phyloP scores from a whole-genome alignment of 371 early-diverging fungal species.

The Saksenaea oblongispora region DNA sequence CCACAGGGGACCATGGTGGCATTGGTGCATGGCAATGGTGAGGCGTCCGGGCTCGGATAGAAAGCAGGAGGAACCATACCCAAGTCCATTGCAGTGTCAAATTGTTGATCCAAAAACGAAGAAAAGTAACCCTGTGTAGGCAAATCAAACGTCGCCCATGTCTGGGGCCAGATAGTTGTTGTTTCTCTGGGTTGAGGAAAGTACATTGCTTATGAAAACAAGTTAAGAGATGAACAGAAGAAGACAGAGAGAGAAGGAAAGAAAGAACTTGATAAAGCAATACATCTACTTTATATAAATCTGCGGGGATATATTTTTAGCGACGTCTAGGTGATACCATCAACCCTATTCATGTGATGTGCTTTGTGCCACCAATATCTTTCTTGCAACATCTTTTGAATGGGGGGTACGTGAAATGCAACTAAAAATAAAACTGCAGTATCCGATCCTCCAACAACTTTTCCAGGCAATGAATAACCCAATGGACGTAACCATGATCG shows the following conservation, averaged over 20 bases:
- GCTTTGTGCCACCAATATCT: neutral
- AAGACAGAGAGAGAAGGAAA: neutral
- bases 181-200: neutral
- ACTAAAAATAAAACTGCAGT: constrained; percentile 3
- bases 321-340: neutral
- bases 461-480: neutral
- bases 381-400: neutral
- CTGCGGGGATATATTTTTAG: constrained; percentile 2
- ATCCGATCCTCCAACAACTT: neutral
- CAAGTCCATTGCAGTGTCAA: neutral
- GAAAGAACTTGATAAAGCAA: neutral
- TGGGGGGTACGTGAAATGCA: neutral
- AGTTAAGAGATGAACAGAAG: neutral
- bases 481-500: neutral
- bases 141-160: neutral
- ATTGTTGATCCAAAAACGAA: neutral
- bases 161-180: neutral
- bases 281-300: neutral
- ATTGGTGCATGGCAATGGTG: neutral
- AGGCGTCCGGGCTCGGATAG: neutral
- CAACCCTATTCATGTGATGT: constrained; percentile 1
- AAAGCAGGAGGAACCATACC: constrained; percentile 2
- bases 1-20: neutral
- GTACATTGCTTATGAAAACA: neutral
- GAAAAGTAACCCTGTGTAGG: neutral